These are phyloP conservation scores for Globisporangium megalacanthum DNA, from an alignment of 352 stramenopile genomes.

Conservation along the genomic window DNA sequence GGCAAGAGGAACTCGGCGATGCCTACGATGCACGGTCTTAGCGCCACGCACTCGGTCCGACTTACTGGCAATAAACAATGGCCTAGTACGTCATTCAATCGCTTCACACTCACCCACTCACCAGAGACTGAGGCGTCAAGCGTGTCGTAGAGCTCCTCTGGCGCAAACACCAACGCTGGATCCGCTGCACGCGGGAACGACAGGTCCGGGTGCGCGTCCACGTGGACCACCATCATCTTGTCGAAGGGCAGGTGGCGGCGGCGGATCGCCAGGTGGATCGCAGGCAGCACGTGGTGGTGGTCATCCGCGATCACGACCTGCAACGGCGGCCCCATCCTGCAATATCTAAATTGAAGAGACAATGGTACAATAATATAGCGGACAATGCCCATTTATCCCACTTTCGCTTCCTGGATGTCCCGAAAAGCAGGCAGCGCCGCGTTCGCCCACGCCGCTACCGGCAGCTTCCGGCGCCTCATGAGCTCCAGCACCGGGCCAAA, in stretches of 20 bases:
- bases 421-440: too few relatives aligned
- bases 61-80: not conserved
- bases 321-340: constrained; percentile 8
- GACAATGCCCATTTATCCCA: too few relatives aligned
- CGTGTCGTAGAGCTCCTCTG: constrained; percentile 63
- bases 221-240: constrained; percentile 66
- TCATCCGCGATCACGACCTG: constrained; percentile 66
- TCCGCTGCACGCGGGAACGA: constrained; percentile 50
- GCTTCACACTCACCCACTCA: constrained; percentile 3
- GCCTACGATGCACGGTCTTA: constrained; percentile 16
- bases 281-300: constrained; percentile 71
- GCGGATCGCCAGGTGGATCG: constrained; percentile 78
- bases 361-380: too few relatives aligned
- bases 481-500: not conserved
- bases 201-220: constrained; percentile 85
- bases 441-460: not conserved
- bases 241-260: constrained; percentile 58
- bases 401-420: too few relatives aligned
- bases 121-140: constrained; percentile 55
- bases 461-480: not conserved
- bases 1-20: constrained; percentile 87
- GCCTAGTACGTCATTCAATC: too few relatives aligned
- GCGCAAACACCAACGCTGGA: constrained; percentile 50
- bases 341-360: too few relatives aligned
- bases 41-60: not conserved